These are phyloP conservation scores for Aspergillus neoniger DNA, from an alignment of 2,329 filamentous ascomycete species.

Conservation along the genomic window DNA sequence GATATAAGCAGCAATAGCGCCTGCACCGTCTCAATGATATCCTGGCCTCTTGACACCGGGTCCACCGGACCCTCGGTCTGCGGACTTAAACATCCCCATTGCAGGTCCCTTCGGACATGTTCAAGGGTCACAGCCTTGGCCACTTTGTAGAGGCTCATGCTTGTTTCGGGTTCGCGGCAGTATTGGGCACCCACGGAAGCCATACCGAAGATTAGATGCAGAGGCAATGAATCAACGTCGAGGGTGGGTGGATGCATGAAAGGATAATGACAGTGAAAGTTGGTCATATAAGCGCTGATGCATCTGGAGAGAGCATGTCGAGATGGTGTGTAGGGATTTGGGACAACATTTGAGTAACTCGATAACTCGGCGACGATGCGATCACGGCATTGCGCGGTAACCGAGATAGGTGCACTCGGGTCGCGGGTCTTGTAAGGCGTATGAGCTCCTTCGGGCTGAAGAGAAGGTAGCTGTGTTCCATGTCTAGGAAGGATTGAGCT, in stretches of 20 bases:
- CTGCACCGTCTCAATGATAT: constrained; percentile 33
- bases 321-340: constrained; percentile 31
- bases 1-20: constrained; percentile 32
- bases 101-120: constrained; percentile 32
- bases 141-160: constrained; percentile 34
- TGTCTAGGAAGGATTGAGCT: constrained; percentile 36
- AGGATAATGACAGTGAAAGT: constrained; percentile 38
- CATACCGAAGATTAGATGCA: constrained; percentile 34
- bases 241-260: constrained; percentile 37
- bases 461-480: constrained; percentile 36
- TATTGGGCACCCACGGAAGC: constrained; percentile 36
- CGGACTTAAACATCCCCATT: constrained; percentile 21
- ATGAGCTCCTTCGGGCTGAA: constrained; percentile 35
- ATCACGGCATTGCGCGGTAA: constrained; percentile 35
- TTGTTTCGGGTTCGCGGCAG: constrained; percentile 36
- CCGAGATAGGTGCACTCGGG: constrained; percentile 31
- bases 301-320: constrained; percentile 37
- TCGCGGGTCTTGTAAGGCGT: constrained; percentile 27
- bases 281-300: constrained; percentile 35
- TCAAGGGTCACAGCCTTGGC: constrained; percentile 37
- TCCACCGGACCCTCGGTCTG: neutral
- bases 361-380: constrained; percentile 26
- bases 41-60: constrained; percentile 22
- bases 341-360: constrained; percentile 32
- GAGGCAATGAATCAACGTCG: constrained; percentile 26